Evolutionary conservation across 371 early-diverging fungal genomes (phyloP), one percentile per base, ranked within the genome.

Genomic region (Circinella umbellata): DNA sequence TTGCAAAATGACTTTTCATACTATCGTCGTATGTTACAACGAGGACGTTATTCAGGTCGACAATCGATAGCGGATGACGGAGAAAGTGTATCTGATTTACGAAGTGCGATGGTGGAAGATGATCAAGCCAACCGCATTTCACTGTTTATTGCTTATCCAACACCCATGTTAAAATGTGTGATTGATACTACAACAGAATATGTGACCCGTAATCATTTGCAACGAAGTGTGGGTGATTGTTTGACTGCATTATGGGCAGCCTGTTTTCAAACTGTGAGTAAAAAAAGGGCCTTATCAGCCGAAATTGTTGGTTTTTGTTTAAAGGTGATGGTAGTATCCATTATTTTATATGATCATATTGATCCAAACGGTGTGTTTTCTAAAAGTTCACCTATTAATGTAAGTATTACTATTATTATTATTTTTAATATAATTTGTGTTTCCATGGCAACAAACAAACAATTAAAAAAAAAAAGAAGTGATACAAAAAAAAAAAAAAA

Each of bases 1-100:
- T 88, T 97, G 71, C 98, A 98, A 77, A 98, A 98, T 80, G 98
- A 97, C 76, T 95, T 98, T 68, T 95, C 96, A 10, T 98, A 94
- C 76, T 98, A 98, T 78, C 91, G 98, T 63, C 90, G 98, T 63
- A 93, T 95, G 59, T 83, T 96, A 18, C 91, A 90, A 51, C 91
- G 92, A 54, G 93, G 93, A 72, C 80, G 78, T 4, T 73, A 71
- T 35, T 67, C 69, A 36, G 53, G 49, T 15, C 57, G 55, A 34
- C 68, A 65, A 47, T 62, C 63, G 17, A 60, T 54, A 49, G 48
- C 69, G 10, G 62, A 20, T n/a, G 67, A 17, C n/a, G 67, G 69
- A 17, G 70, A 67, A 17, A 60, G 64, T 46, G 54, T 59, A 66
- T 67, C 75, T 7, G 88, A 89, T 73, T 67, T 89, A 61, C 81